phyloP scores from a whole-genome alignment of 2,329 filamentous ascomycete genomes.

The Penicillium expansum region DNA sequence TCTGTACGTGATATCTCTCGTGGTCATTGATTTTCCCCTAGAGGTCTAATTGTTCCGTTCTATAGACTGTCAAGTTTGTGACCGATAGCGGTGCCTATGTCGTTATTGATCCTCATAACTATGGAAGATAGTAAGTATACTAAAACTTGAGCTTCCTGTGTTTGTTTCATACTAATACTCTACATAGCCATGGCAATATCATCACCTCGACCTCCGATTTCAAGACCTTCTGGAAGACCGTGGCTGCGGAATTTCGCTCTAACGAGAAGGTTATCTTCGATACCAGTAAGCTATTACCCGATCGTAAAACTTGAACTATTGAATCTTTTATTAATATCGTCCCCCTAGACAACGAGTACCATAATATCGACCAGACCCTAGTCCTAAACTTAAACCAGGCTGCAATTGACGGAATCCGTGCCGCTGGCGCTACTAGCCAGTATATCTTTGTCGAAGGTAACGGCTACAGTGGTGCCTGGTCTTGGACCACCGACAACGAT shows the following conservation, averaged over 20 bases:
- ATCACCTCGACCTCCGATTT: conserved; percentile 56
- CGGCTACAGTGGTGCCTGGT: conserved; percentile 48
- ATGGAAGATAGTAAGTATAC: conserved; percentile 34
- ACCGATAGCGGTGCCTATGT: conserved; percentile 51
- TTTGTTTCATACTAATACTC: conserved; percentile 6
- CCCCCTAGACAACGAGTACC: conserved; percentile 59
- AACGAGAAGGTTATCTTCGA: conserved; percentile 62
- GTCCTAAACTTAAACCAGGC: conserved; percentile 63
- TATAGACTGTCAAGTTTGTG: conserved; percentile 36
- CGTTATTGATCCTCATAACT: conserved; percentile 62
- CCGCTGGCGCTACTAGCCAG: conserved; percentile 55
- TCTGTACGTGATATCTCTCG: conserved; percentile 7
- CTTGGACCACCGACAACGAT: conserved; percentile 47
- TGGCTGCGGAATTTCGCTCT: conserved; percentile 53
- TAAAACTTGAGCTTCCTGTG: not conserved
- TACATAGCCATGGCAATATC: conserved; percentile 33
- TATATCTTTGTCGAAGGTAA: conserved; percentile 61
- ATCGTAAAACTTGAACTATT: not conserved
- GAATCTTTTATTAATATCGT: not conserved
- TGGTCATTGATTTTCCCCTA: not conserved
- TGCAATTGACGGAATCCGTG: conserved; percentile 61
- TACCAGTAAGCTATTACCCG: conserved; percentile 43
- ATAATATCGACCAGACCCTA: conserved; percentile 60
- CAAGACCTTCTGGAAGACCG: conserved; percentile 55
- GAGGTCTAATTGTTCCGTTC: not conserved